Evolutionary conservation across 225 moss, liverwort and hornwort genomes (phyloP).

Genomic region (Antitrichia curtipendula): DNA sequence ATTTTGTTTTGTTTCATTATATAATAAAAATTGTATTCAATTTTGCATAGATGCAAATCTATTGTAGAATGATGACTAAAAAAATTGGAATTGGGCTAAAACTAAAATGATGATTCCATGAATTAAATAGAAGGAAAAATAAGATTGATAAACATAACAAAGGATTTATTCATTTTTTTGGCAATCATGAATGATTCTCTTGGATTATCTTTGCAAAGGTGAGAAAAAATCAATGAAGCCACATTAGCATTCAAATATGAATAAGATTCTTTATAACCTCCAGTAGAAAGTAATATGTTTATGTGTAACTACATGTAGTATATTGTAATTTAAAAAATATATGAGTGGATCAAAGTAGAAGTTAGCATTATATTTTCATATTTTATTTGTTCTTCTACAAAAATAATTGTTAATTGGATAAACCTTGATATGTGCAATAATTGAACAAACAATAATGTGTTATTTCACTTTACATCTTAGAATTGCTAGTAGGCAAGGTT

Average conservation of each 20-base stretch:
- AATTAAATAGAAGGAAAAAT: not conserved
- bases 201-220: not conserved
- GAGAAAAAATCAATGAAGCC: not conserved
- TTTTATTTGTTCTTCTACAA: not conserved
- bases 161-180: not conserved
- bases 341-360: not conserved
- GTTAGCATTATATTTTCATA: not conserved
- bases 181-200: not conserved
- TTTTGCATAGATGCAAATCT: not conserved
- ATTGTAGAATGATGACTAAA: not conserved
- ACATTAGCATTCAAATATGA: not conserved
- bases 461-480: accelerated
- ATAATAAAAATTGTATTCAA: not conserved
- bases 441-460: not conserved
- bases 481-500: not conserved
- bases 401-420: not conserved
- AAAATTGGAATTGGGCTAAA: no score
- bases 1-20: not conserved
- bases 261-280: not conserved
- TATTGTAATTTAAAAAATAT: not conserved
- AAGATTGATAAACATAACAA: not conserved
- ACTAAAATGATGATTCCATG: not conserved
- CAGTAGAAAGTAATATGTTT: not conserved
- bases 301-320: not conserved
- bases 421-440: not conserved